Conservation (phyloP, 495 filamentous ascomycete species). For the Daldinia childiae region DNA sequence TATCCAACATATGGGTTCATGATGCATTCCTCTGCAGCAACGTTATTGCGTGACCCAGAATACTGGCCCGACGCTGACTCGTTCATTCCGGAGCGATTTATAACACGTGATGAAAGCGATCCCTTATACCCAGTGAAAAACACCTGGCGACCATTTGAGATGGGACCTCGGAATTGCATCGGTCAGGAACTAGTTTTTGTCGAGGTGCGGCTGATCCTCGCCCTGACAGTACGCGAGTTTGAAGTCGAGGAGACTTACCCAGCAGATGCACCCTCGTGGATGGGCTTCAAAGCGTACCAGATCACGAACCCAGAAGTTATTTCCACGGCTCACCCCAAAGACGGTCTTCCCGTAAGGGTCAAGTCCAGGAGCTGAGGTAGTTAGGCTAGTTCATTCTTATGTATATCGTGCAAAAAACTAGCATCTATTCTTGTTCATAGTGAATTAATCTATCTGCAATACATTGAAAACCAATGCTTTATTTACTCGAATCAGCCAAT, state of each 20-base stretch:
- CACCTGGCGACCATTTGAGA: constrained; percentile 59
- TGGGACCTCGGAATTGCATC: constrained; percentile 60
- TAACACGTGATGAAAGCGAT: constrained; percentile 40
- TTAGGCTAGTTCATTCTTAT: background rate
- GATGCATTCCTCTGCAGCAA: constrained; percentile 43
- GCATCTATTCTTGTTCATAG: too few species aligned
- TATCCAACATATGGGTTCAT: constrained; percentile 51
- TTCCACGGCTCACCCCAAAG: constrained; percentile 29
- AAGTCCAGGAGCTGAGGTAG: constrained; percentile 5
- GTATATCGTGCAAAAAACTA: background rate
- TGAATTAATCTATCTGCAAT: too few species aligned
- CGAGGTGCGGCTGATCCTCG: constrained; percentile 54
- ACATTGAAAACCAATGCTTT: too few species aligned
- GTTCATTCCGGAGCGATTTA: constrained; percentile 58
- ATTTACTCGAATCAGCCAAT: too few species aligned
- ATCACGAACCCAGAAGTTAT: constrained; percentile 10
- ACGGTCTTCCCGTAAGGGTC: constrained; percentile 24
- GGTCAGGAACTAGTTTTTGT: constrained; percentile 60
- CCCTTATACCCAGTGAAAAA: constrained; percentile 44
- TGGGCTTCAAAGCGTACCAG: constrained; percentile 35
- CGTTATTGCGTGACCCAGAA: constrained; percentile 39
- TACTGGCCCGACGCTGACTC: constrained; percentile 47
- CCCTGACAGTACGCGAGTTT: constrained; percentile 44
- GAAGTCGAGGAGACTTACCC: constrained; percentile 28
- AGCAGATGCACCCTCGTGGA: constrained; percentile 28